These are phyloP conservation scores for Teratosphaeria pseudoeucalypti DNA, from an alignment of 2,329 filamentous ascomycete genomes.

Conservation along the genomic window DNA sequence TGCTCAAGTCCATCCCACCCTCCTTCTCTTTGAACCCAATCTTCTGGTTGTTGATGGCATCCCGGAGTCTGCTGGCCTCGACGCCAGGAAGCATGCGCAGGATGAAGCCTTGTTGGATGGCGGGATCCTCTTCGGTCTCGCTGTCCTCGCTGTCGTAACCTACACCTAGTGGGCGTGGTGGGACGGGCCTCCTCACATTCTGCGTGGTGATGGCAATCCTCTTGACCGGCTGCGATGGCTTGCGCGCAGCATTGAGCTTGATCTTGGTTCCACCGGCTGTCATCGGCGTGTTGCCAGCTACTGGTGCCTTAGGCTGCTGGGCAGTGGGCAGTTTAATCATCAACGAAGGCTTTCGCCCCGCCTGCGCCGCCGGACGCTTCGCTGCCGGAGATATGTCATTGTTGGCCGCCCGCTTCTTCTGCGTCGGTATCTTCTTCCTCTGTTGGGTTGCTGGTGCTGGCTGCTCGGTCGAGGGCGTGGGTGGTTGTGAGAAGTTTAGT, in stretches of 20 bases:
- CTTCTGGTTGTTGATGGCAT: conserved; percentile 64
- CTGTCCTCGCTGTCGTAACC: conserved; percentile 96
- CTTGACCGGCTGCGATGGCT: conserved; percentile 1
- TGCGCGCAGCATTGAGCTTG: not conserved
- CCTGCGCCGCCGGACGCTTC: conserved; percentile 19
- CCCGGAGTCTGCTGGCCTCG: conserved; percentile 72
- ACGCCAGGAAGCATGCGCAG: conserved; percentile 79
- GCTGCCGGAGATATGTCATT: conserved; percentile 23
- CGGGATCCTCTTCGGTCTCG: conserved; percentile 76
- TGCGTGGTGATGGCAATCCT: conserved; percentile 3
- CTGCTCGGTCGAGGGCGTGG: conserved; percentile 19
- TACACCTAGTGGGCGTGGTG: conserved; percentile 64
- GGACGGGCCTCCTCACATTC: conserved; percentile 20
- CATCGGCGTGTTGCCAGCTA: not conserved
- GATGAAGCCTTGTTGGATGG: conserved; percentile 81
- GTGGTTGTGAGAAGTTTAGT: conserved; percentile 13
- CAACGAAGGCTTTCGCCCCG: conserved; percentile 20
- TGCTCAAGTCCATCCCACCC: conserved; percentile 64
- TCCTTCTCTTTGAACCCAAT: conserved; percentile 56
- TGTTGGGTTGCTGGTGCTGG: conserved; percentile 14
- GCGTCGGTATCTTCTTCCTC: conserved; percentile 8
- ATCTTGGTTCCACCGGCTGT: not conserved
- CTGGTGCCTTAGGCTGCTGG: not conserved
- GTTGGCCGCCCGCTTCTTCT: conserved; percentile 25
- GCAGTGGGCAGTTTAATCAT: conserved; percentile 21